Base-by-base conservation (phyloP, 495 filamentous ascomycete species). In the Neurospora cerealis region DNA sequence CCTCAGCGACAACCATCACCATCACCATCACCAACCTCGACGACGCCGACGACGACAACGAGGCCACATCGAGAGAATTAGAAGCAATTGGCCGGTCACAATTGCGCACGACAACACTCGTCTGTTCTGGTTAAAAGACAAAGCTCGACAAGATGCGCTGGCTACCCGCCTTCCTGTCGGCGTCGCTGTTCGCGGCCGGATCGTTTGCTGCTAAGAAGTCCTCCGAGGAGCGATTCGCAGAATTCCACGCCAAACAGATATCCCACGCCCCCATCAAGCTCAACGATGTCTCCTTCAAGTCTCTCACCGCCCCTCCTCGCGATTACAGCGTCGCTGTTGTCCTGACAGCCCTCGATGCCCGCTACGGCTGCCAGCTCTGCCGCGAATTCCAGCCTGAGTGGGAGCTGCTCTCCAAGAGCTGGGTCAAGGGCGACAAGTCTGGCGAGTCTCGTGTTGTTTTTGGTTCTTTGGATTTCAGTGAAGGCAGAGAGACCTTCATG, bases 301-400 rank as follows among this genome's bases (percentile, higher is more conserved):
- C 92, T 75, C 83, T 98, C 72, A 96, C 92, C 0, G 80, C 88
- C 1, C 83, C 88, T 3, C 93, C 96, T 39, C 89, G 96, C 71
- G 92, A 98, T 81, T 96, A 98, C 80, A 89, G 91, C 41, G 88
- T 91, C 17, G 92, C 89, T 9, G 89, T 98, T 2, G 88, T 98
- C 40, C 85, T 99, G 71, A 99, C 96, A 11, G 96, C 96, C 70
- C 82, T 93, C 75, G 94, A 98, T 77, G 79, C 91, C 46, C 89
- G 93, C 32, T 98, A 91, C 83, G 93, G 93, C 37, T 99, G 96
- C 80, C 83, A 89, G 71, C 86, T 98, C 69, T 99, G 96, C 80
- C 88, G 89, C 42, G 92, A 96, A 71, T 97, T 98, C 83, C 91
- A 96, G 79, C 92, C 96, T 1, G 96, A 99, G 83, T 99, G 94